These are phyloP conservation scores for Trichophyton schoenleinii DNA, from an alignment of 2,329 filamentous ascomycete species.

Conservation along the genomic window DNA sequence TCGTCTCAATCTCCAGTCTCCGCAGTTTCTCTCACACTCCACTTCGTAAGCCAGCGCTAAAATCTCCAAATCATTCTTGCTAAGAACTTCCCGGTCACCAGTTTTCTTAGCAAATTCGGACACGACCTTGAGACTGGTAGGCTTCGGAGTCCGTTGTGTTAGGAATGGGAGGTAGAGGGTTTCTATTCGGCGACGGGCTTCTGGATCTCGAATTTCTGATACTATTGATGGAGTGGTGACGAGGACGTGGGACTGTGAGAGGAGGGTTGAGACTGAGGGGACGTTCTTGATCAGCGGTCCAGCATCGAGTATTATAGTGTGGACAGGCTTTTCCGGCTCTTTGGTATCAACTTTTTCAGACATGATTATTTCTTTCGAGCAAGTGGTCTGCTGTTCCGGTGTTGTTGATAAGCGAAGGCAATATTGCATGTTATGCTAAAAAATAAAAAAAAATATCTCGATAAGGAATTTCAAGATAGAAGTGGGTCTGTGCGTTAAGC, in stretches of 20 bases:
- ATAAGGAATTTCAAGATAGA: slow-evolving; percentile 8
- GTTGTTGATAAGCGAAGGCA: not conserved
- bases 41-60: slow-evolving; percentile 85
- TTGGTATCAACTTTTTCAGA: slow-evolving; percentile 15
- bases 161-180: slow-evolving; percentile 78
- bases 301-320: slow-evolving; percentile 78
- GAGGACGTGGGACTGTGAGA: slow-evolving; percentile 62
- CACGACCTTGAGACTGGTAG: slow-evolving; percentile 66
- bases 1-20: slow-evolving; percentile 71
- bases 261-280: slow-evolving; percentile 67
- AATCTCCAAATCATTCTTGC: slow-evolving; percentile 76
- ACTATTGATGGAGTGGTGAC: slow-evolving; percentile 79
- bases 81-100: slow-evolving; percentile 78
- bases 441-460: not conserved
- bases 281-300: slow-evolving; percentile 91
- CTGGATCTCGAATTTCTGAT: slow-evolving; percentile 73
- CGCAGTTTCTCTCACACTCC: slow-evolving; percentile 83
- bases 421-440: not conserved
- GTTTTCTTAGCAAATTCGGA: slow-evolving; percentile 78
- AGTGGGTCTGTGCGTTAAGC: slow-evolving; percentile 12
- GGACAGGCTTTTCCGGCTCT: slow-evolving; percentile 50
- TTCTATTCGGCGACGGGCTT: slow-evolving; percentile 67
- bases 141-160: slow-evolving; percentile 58
- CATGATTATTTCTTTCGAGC: slow-evolving; percentile 13
- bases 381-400: not conserved